These are phyloP conservation scores for Rosa persica DNA, from an alignment of 306 rosid species.

Conservation along the genomic window DNA sequence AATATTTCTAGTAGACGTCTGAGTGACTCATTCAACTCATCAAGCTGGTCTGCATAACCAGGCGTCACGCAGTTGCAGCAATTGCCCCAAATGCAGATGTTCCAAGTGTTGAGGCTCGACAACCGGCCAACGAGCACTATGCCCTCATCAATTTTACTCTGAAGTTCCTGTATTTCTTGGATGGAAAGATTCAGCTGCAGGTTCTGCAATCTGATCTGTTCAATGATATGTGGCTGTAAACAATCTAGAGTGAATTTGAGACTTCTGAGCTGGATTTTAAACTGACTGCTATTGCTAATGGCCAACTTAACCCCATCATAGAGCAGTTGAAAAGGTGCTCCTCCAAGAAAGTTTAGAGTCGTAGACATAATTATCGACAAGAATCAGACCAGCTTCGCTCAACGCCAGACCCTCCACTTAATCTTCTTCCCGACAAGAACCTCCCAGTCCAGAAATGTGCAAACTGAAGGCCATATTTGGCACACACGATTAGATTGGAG, in stretches of 20 bases:
- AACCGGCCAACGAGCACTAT: neutral
- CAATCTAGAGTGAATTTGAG: neutral
- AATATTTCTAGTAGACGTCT: neutral
- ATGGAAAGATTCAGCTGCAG: neutral
- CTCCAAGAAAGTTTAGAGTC: slow-evolving; percentile 1
- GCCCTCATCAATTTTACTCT: neutral
- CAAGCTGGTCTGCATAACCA: neutral
- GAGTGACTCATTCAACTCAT: neutral
- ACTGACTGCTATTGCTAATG: neutral
- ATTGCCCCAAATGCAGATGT: neutral
- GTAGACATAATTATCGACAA: neutral
- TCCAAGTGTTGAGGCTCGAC: neutral
- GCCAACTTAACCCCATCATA: neutral
- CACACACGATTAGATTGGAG: no score
- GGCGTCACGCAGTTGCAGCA: neutral
- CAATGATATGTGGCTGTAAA: neutral
- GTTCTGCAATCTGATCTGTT: neutral
- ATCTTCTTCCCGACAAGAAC: no score
- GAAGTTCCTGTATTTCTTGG: neutral
- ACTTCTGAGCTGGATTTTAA: slow-evolving; percentile 5
- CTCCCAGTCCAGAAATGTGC: no score
- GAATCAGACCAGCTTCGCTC: no score
- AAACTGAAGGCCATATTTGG: no score
- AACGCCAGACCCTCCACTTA: no score
- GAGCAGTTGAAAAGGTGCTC: slow-evolving; percentile 10